These are phyloP conservation scores for Amaranthus tricolor DNA, from an alignment of 179 eudicot genomes.

Conservation along the genomic window DNA sequence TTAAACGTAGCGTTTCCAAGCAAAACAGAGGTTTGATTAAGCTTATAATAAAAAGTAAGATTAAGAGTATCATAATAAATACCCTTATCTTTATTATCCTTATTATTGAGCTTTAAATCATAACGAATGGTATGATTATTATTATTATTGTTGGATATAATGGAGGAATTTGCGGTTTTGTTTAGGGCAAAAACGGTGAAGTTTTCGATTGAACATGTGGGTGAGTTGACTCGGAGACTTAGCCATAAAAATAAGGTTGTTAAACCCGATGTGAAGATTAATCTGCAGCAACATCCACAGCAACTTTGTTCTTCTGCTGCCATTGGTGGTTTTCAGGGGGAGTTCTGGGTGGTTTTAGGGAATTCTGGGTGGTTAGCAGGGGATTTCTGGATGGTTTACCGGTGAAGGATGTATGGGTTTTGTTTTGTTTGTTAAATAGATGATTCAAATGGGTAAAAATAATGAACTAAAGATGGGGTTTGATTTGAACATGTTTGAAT, in stretches of 20 bases:
- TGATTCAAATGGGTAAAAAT: neutral
- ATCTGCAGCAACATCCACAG: slow-evolving; percentile 19
- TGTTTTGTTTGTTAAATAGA: no score
- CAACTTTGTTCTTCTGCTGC: slow-evolving; percentile 17
- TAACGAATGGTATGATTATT: slow-evolving; percentile 22
- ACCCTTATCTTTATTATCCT: slow-evolving; percentile 26
- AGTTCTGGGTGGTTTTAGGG: neutral
- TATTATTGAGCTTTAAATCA: slow-evolving; percentile 35
- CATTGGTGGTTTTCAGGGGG: neutral
- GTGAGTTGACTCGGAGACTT: slow-evolving; percentile 4
- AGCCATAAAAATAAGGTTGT: slow-evolving; percentile 32
- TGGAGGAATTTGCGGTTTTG: slow-evolving; percentile 15
- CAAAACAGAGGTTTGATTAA: neutral
- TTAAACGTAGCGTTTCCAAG: slow-evolving; percentile 21
- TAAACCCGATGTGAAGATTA: slow-evolving; percentile 19
- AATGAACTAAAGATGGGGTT: neutral
- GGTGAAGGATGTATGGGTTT: neutral
- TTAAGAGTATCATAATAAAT: slow-evolving; percentile 38
- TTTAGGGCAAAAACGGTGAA: slow-evolving; percentile 37
- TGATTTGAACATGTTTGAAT: no score
- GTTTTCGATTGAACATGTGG: slow-evolving; percentile 27
- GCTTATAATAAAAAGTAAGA: slow-evolving; percentile 31
- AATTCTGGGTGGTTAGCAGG: neutral
- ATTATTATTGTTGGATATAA: neutral
- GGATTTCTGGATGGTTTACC: neutral